Conservation (phyloP, 108 stramenopile species). For the Cyclotella sp. region DNA sequence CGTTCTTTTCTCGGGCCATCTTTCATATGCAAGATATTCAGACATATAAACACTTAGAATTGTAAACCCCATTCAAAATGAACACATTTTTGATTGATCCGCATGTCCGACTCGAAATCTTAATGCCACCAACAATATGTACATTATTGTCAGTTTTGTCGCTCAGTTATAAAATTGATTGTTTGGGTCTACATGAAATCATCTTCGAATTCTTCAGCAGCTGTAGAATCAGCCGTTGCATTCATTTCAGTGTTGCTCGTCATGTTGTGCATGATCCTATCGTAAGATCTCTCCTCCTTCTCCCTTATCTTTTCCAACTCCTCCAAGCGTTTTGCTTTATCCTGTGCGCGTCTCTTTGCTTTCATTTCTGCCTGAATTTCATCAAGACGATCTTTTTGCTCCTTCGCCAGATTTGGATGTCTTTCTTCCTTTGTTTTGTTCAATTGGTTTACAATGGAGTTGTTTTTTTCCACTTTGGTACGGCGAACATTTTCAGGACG, state of each 20-base stretch:
- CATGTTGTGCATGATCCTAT: constrained; percentile 82
- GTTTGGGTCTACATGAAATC: constrained; percentile 39
- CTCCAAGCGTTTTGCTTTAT: constrained; percentile 65
- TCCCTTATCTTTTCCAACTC: constrained; percentile 50
- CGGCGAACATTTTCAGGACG: constrained; percentile 86
- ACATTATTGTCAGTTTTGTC: too few species aligned
- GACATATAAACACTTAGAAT: too few species aligned
- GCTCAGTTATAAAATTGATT: background rate
- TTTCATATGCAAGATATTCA: too few species aligned
- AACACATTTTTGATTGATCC: too few species aligned
- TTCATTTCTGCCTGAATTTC: constrained; percentile 79
- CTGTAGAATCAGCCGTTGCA: constrained; percentile 79
- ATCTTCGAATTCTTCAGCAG: constrained; percentile 83
- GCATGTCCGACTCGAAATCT: too few species aligned
- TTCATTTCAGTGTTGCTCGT: constrained; percentile 63
- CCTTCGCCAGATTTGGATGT: constrained; percentile 65
- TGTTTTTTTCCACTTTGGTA: constrained; percentile 76
- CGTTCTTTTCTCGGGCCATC: too few species aligned
- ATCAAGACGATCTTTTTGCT: constrained; percentile 64
- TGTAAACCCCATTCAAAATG: too few species aligned
- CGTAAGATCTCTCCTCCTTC: constrained; percentile 76
- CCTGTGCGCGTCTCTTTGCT: constrained; percentile 55
- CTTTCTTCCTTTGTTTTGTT: constrained; percentile 74
- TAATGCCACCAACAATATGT: too few species aligned
- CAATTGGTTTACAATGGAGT: constrained; percentile 70